A percentile compares a stretch with the other conserved stretches of the same genome.
These are phyloP conservation scores for barley (Hordeum vulgare) DNA, from an alignment of 176 grass and related monocot species.

Conservation along the genomic window MorexV3_pseudomolecules_assembly NC_058523.1:546230995-546231494, in stretches of 20 bases:
- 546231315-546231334: neutral
- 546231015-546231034: too few relatives aligned
- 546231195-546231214: neutral
- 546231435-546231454: conserved; percentile 94
- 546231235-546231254: neutral
- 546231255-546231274: neutral
- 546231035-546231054: too few relatives aligned
- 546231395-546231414: conserved; percentile 73
- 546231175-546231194: neutral
- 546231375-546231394: conserved; percentile 29
- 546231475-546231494: conserved; percentile 38
- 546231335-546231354: conserved; percentile 27
- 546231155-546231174: neutral
- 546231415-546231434: conserved; percentile 53
- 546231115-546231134: neutral
- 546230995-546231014: too few relatives aligned
- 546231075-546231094: neutral
- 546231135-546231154: neutral
- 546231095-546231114: neutral
- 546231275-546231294: neutral
- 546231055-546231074: too few relatives aligned
- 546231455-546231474: conserved; percentile 59
- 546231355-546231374: conserved; percentile 6
- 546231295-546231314: neutral
- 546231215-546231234: neutral